Evolutionary conservation across 257 asterid species (phyloP).

Genomic region (Eucommia ulmoides): DNA sequence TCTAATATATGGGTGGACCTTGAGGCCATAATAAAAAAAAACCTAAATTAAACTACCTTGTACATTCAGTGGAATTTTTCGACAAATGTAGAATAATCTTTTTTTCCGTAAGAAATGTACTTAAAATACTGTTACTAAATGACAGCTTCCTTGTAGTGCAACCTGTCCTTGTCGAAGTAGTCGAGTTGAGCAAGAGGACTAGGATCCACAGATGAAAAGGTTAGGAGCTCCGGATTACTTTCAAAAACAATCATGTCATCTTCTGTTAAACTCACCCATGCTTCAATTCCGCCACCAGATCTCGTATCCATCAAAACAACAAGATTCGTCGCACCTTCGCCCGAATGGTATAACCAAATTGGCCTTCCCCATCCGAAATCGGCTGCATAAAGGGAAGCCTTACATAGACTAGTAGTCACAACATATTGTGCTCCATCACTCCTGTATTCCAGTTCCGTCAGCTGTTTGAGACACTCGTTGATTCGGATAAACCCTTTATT

Average conservation of each 20-base stretch:
- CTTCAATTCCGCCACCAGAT: conserved; percentile 59
- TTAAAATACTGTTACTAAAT: too few species aligned
- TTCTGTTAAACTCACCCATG: conserved; percentile 78
- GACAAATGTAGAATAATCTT: too few species aligned
- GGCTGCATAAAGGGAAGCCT: conserved; percentile 45
- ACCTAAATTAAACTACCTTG: too few species aligned
- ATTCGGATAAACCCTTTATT: conserved; percentile 28
- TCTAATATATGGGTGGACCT: too few species aligned
- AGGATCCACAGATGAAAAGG: conserved; percentile 29
- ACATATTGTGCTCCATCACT: conserved; percentile 24
- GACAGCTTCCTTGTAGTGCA: too few species aligned
- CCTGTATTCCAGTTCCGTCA: conserved; percentile 29
- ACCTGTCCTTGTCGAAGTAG: too few species aligned
- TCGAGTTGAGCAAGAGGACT: too few species aligned
- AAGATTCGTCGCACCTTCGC: conserved; percentile 43
- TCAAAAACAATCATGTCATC: conserved; percentile 38
- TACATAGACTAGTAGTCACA: conserved; percentile 70
- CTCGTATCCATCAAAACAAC: conserved; percentile 37
- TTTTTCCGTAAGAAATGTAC: too few species aligned
- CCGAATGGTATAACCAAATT: conserved; percentile 43
- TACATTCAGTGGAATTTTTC: too few species aligned
- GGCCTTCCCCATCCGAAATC: conserved; percentile 90
- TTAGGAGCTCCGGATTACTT: conserved; percentile 25
- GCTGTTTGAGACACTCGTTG: conserved; percentile 29
- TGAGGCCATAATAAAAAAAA: too few species aligned